Conservation (phyloP, 257 asterid species). For the Lavandula angustifolia region DNA sequence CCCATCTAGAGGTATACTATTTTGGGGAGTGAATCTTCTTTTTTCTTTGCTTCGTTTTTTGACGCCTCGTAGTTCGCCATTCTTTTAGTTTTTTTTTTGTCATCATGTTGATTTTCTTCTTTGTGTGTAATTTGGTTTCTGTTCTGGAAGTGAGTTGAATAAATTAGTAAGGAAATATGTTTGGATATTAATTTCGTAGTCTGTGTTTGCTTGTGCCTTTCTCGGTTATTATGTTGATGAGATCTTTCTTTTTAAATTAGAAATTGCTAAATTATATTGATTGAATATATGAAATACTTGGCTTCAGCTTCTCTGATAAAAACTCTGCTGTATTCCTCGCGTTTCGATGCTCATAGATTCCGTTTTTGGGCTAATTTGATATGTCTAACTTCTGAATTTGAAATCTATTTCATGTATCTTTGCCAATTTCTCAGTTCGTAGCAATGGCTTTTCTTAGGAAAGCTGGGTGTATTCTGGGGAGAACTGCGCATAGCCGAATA, state of each 20-base stretch:
- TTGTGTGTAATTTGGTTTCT: slow-evolving; percentile 15
- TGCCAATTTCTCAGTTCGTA: slow-evolving; percentile 23
- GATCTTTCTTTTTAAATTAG: not conserved
- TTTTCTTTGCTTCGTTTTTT: no score
- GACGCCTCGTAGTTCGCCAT: no score
- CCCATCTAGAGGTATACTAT: no score
- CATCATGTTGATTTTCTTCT: slow-evolving; percentile 12
- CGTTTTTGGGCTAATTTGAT: no score
- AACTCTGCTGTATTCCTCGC: not conserved
- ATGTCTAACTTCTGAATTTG: not conserved
- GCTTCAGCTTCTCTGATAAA: not conserved
- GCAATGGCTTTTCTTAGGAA: slow-evolving; percentile 78
- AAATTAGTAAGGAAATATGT: not conserved
- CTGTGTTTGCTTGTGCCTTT: not conserved
- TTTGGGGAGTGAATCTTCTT: no score
- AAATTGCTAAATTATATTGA: not conserved
- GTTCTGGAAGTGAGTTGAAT: slow-evolving; percentile 1
- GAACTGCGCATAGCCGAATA: slow-evolving; percentile 43
- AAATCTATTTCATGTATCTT: not conserved
- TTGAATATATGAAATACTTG: not conserved
- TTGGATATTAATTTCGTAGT: not conserved
- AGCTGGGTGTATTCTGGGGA: slow-evolving; percentile 59
- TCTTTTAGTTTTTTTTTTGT: no score
- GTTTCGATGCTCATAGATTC: not conserved
- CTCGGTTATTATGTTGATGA: not conserved